A percentile compares a stretch with the other conserved stretches of the same genome.
Evolutionary conservation across 306 rosid species (phyloP).

Genomic region (Cajanus cajan): DNA sequence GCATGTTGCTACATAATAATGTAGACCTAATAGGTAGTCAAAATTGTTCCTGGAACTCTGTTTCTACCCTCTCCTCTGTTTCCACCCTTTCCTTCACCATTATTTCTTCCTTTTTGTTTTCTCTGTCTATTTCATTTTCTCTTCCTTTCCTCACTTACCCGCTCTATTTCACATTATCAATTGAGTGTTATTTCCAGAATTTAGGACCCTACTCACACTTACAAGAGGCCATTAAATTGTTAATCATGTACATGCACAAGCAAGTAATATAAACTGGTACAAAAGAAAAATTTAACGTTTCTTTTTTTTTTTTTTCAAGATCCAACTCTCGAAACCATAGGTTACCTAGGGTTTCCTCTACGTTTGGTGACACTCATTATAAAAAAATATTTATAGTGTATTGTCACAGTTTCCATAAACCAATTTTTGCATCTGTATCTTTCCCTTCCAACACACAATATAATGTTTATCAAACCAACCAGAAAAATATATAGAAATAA

Average conservation of each 20-base stretch:
- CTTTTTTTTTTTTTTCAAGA: background rate
- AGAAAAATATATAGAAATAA: conserved; percentile 15
- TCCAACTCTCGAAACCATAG: conserved; percentile 3
- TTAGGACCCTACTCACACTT: too few relatives aligned
- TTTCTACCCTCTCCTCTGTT: too few relatives aligned
- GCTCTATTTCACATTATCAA: too few relatives aligned
- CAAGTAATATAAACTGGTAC: background rate
- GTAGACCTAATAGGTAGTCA: too few relatives aligned
- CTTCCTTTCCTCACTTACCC: too few relatives aligned
- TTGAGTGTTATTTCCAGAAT: too few relatives aligned
- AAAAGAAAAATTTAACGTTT: background rate
- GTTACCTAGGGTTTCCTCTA: too few relatives aligned
- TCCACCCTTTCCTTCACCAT: too few relatives aligned
- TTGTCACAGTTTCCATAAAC: conserved; percentile 2
- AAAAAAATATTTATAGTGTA: background rate
- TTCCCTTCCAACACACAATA: background rate
- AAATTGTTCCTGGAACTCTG: too few relatives aligned
- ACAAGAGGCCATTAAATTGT: background rate
- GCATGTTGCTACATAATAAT: too few relatives aligned
- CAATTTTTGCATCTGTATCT: background rate
- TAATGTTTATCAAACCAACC: background rate
- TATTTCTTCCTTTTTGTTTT: too few relatives aligned
- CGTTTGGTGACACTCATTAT: background rate
- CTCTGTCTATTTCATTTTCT: too few relatives aligned
- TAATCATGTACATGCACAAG: background rate